Base-by-base conservation (phyloP, 2,329 filamentous ascomycete species). In the Stagonosporopsis vannaccii region DNA sequence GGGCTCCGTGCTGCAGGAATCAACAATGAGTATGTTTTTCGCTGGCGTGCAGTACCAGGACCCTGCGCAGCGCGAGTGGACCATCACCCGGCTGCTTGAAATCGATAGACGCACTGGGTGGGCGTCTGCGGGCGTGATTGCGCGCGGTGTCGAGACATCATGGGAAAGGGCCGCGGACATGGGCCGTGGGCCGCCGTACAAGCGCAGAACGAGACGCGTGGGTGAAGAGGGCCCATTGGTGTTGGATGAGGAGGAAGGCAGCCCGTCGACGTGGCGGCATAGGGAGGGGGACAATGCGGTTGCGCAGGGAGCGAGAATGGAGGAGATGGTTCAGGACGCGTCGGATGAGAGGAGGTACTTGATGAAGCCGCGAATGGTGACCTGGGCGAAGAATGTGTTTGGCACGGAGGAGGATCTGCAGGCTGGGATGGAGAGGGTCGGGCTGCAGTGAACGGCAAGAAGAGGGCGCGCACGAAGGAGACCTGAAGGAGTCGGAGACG, bases 21-120 rank as follows among this genome's bases (percentile, higher is more conserved):
- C 87, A 65, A 87, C 87, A 4, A 90, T 97, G 68, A 87, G 89
- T 4, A 80, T 97, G 1, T 97, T 98, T 77, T 92, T 97, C 59
- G 90, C 92, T 1, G 94, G 86, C 4, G 86, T 98, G 11, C 81
- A 97, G 82, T 96, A 87, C 72, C 86, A 86, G 66, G 85, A 91
- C 56, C 74, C 86, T 4, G 79, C 77, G 0, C 92, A 98, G 68
- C 87, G 95, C 1, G 83, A 85, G 54, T 96, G 92, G 90, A 85
- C 89, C 0, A 83, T 97, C 60, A 82, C 84, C 30, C 86, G 90
- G 25, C 82, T 97, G 51, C 84, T 87, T 64, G 88, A 92, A 65
- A 88, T 96, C 35, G 86, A 90, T 2, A 85, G 88, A 1, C 81
- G 95, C 7, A 97, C 92, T 0, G 95, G 95, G 0, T 97, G 92